A percentile compares a stretch with the other conserved stretches of the same genome.
phyloP scores from a whole-genome alignment of 2,329 filamentous ascomycete genomes.

The Cladobotryum protrusum region DNA sequence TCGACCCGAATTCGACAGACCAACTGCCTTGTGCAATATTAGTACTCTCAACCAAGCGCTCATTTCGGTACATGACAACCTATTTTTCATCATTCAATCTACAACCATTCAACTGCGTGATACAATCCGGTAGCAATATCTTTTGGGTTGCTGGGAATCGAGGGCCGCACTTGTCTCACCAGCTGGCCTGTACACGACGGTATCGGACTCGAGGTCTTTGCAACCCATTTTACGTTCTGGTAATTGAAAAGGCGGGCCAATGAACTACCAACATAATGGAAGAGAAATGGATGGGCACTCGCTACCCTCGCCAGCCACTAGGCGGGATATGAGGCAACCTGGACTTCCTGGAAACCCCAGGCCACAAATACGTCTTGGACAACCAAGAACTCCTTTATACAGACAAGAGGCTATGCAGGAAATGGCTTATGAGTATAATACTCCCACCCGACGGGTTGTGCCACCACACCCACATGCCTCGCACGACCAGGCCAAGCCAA shows the following conservation, averaged over 20 bases:
- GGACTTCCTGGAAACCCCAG: slow-evolving; percentile 22
- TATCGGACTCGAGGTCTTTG: background rate
- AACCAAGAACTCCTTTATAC: slow-evolving; percentile 3
- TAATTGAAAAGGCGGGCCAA: slow-evolving; percentile 29
- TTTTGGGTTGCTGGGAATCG: no score
- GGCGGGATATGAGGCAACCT: slow-evolving; percentile 45
- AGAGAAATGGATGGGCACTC: slow-evolving; percentile 43
- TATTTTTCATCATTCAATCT: no score
- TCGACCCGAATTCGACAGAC: no score
- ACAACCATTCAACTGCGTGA: no score
- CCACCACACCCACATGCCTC: background rate
- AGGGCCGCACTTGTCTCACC: background rate
- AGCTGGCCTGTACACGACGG: background rate
- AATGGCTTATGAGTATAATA: slow-evolving; percentile 12
- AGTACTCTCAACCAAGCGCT: no score
- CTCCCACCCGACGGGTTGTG: slow-evolving; percentile 1
- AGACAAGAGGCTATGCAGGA: slow-evolving; percentile 18
- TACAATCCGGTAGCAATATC: no score
- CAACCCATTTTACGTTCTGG: background rate
- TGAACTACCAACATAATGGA: slow-evolving; percentile 52
- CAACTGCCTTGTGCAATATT: no score
- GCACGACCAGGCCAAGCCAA: background rate
- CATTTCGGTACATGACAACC: no score
- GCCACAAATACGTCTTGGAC: slow-evolving; percentile 14
- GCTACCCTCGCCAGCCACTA: slow-evolving; percentile 43